Evolutionary conservation across 2,329 filamentous ascomycete genomes (phyloP), one percentile per base, ranked within the genome.

Genomic region (Aspergillus latus): DNA sequence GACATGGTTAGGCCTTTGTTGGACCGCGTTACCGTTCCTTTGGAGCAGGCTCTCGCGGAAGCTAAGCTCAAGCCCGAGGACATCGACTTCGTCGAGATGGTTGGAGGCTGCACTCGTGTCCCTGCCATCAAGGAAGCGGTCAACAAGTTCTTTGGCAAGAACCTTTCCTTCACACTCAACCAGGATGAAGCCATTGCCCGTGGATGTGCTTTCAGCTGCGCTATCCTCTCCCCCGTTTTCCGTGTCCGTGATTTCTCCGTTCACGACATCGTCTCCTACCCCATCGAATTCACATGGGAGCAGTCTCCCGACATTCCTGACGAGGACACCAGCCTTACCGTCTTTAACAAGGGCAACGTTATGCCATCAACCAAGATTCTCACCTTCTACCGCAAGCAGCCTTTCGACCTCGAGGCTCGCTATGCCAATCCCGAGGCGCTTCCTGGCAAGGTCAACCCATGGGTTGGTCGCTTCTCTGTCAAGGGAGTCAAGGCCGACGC

Each of bases 331-430:
- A 95, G 88, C 80, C 82, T 99, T 66, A 96, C 90, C 36, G 94
- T 99, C 70, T 99, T 99, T 80, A 95, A 94, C 84, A 92, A 89
- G 77, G 93, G 93, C 75, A 97, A 97, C 72, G 87, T 96, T 62
- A 88, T 99, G 82, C 94, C 94, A 53, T 97, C 93, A 5, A 99
- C 94, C 63, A 99, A 99, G 84, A 97, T 99, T 64, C 86, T 99
- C 53, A 99, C 94, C 39, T 99, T 99, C 81, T 99, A 97, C 84
- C 88, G 94, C 67, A 97, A 97, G 82, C 91, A 97, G 78, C 84
- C 92, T 46, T 99, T 97, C 74, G 92, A 97, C 72, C 84, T 99
- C 51, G 94, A 99, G 81, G 94, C 94, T 59, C 88, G 89, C 67
- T 99, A 99, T 73, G 88, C 89, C 62, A 89, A 93, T 70, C 89